Evolutionary conservation across 2,329 filamentous ascomycete genomes (phyloP), one percentile per base, ranked within the genome.

Genomic region (Calonectria honghensis): DNA sequence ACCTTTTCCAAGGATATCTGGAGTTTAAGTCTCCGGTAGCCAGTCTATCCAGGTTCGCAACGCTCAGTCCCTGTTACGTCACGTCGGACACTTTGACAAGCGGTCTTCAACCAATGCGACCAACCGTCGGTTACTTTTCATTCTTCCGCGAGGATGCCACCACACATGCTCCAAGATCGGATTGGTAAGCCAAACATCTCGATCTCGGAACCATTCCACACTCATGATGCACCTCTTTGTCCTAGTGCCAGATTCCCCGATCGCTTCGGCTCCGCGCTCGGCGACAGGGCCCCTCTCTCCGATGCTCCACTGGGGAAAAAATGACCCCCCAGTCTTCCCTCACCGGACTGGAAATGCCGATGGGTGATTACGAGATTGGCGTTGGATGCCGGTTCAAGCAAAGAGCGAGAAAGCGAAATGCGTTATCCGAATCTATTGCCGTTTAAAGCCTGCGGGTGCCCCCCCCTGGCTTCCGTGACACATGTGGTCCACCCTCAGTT

Each of bases 181-280:
- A 50, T 68, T 68, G 54, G 54, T 73, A 59, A 68, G 64, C 70
- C 45, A 29, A 48, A 39, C 39, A 51, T 63, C 66, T 68, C 68
- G 72, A 65, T 29, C n/a, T 39, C 70, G 57, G 71, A 65, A 73
- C 29, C 39, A 73, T 69, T 68, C 50, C 68, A 64, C 37, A 37
- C 24, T 39, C 18, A n/a, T 20, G 16, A 37, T 41, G 52, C 27
- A 37, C 37, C 48, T 39, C 71, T 51, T 52, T 16, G 45, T 51
- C 39, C 51, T 72, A 72, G 45, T 76, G 68, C 72, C 74, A 69
- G 61, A 65, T 67, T 61, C 48, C 48, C 65, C 65, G 50, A 41
- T 67, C 72, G 37, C 61, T 69, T 71, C 76, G 77, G 78, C 68
- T 54, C 77, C 72, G 77, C 69, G 69, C 70, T 78, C 78, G 74